These are phyloP conservation scores for Pseudoscleropodium purum DNA, from an alignment of 225 moss, liverwort and hornwort genomes.

Conservation along the genomic window DNA sequence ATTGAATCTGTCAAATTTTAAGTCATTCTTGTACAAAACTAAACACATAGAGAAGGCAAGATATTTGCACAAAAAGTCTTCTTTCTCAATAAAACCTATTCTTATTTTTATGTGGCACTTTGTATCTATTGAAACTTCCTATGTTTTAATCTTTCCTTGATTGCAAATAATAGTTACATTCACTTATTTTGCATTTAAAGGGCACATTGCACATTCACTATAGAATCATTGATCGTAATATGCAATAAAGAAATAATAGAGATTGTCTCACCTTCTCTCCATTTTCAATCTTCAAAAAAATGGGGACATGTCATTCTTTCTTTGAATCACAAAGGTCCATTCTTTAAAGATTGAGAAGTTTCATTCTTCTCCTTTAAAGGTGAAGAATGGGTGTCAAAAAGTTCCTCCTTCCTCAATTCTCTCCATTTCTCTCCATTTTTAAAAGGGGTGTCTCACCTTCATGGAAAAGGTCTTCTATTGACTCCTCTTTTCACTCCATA, in stretches of 20 bases:
- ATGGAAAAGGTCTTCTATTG: too few species aligned
- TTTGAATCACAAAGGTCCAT: too few species aligned
- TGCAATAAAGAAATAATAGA: background rate
- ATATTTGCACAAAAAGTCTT: background rate
- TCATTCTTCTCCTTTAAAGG: too few species aligned
- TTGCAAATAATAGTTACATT: background rate
- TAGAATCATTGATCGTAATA: background rate
- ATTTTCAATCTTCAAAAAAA: too few species aligned
- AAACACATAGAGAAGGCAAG: fast-evolving
- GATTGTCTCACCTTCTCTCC: too few species aligned
- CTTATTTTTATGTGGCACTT: background rate
- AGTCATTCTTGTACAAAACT: fast-evolving
- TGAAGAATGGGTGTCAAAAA: too few species aligned
- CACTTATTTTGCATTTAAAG: background rate
- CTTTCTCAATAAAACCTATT: background rate
- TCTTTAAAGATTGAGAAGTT: too few species aligned
- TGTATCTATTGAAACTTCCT: background rate
- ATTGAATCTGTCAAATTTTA: background rate
- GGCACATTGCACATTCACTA: background rate
- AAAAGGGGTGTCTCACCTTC: too few species aligned
- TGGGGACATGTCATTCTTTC: too few species aligned
- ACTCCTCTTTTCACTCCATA: too few species aligned
- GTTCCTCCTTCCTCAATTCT: too few species aligned
- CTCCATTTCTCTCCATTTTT: too few species aligned
- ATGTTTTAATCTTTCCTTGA: background rate